Evolutionary conservation across 495 filamentous ascomycete genomes (phyloP), one percentile per base, ranked within the genome.

Genomic region (Penicillium longicatenatum): DNA sequence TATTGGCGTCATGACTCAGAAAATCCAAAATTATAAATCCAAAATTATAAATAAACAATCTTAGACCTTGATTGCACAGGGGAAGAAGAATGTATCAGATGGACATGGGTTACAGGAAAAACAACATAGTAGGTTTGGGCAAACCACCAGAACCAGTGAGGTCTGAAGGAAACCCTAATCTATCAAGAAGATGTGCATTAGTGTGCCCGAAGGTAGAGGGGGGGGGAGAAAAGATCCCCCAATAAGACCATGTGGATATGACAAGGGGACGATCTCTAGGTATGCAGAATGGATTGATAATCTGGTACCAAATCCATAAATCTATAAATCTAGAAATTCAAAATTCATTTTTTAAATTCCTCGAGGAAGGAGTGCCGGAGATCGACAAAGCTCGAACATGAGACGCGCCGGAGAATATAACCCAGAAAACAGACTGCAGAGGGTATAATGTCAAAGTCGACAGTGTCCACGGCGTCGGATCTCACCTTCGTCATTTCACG

Each of bases 21-120:
- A 49, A 46, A 51, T n/a, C 37, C 4, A 46, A 45, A 48, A 52
- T n/a, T 3, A 45, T n/a, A n/a, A n/a, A n/a, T n/a, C n/a, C n/a
- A 45, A 17, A 42, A 43, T 48, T 54, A 47, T 21, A 33, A 47
- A 54, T 54, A 30, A 44, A 22, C 17, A 46, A 39, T 16, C 17
- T 31, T 41, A 37, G 42, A 42, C 57, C 57, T 60, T 53, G 60
- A 54, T 54, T 52, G 57, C 52, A 61, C 48, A 52, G 49, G 51
- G 44, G 20, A 65, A 60, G 71, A 72, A 60, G 71, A 72, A 76
- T 75, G 73, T 75, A 78, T 77, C 73, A 78, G 71, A 76, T 77
- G 73, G 57, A 48, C 46, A 44, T 35, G 47, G 64, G 67, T 66
- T 66, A 66, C 66, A 69, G 64, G 47, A 47, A 64, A 57, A 52